phyloP scores from a whole-genome alignment of 176 grass and related monocot genomes.

The Carex cristatella region DNA sequence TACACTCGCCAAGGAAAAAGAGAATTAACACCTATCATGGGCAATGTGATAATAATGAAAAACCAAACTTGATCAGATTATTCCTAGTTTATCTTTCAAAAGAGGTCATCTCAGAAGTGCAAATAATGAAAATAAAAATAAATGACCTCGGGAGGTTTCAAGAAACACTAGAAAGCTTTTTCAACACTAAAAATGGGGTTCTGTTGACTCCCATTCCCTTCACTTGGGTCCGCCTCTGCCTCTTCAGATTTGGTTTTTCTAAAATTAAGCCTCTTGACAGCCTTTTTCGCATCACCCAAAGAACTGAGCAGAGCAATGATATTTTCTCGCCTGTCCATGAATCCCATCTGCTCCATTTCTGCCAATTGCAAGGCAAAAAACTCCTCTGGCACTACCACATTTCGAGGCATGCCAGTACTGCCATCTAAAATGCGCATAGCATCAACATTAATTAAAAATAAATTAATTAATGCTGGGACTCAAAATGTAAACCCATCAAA shows the following conservation, averaged over 20 bases:
- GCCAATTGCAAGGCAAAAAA: neutral
- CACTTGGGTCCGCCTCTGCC: too few species aligned
- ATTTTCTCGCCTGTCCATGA: neutral
- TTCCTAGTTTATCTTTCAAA: too few species aligned
- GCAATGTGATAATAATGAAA: too few species aligned
- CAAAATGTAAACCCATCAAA: neutral
- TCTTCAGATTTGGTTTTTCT: neutral
- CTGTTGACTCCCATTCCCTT: too few species aligned
- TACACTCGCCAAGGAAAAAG: too few species aligned
- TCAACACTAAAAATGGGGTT: too few species aligned
- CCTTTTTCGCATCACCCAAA: neutral
- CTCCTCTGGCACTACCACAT: neutral
- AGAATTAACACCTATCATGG: too few species aligned
- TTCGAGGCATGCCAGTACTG: accelerated
- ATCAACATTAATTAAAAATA: neutral
- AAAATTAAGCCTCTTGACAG: neutral
- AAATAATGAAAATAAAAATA: too few species aligned
- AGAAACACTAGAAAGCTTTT: too few species aligned
- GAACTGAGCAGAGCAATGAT: neutral
- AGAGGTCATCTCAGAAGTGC: too few species aligned
- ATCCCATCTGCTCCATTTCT: neutral
- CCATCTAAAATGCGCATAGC: neutral
- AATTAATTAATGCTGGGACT: neutral
- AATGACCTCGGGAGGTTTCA: too few species aligned
- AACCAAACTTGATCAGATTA: too few species aligned